Conservation (phyloP, 495 filamentous ascomycete species). For the Amphirosellinia nigrospora region DNA sequence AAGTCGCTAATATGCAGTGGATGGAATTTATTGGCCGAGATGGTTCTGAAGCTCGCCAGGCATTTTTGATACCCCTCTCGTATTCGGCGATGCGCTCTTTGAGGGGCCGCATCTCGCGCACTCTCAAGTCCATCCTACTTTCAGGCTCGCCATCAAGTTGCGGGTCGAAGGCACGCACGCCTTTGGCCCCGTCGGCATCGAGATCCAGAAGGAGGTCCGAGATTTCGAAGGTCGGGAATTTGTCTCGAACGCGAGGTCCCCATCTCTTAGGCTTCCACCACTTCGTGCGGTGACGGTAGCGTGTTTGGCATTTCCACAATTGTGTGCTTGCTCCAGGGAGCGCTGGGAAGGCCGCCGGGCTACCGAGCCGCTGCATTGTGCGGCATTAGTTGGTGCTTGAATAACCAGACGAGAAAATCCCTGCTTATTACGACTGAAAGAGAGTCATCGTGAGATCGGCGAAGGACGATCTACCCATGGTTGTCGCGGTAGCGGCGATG, state of each 20-base stretch:
- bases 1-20: constrained; percentile 34
- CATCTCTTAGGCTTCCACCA: background rate
- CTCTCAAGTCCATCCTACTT: background rate
- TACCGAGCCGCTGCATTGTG: constrained; percentile 30
- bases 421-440: background rate
- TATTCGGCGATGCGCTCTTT: constrained; percentile 29
- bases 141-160: constrained; percentile 26
- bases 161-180: constrained; percentile 32
- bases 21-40: constrained; percentile 17
- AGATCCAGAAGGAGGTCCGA: constrained; percentile 36
- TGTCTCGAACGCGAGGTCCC: background rate
- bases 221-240: constrained; percentile 22
- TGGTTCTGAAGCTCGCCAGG: background rate
- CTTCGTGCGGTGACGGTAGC: background rate
- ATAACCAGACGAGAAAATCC: background rate
- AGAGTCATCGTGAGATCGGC: background rate
- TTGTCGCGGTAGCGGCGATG: background rate
- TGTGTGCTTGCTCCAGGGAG: constrained; percentile 17
- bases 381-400: constrained; percentile 4
- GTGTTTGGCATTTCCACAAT: constrained; percentile 22
- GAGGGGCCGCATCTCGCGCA: constrained; percentile 18
- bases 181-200: constrained; percentile 32
- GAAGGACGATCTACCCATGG: background rate
- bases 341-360: constrained; percentile 11
- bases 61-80: constrained; percentile 20